phyloP scores from a whole-genome alignment of 306 rosid genomes.

The Casuarina glauca region DNA sequence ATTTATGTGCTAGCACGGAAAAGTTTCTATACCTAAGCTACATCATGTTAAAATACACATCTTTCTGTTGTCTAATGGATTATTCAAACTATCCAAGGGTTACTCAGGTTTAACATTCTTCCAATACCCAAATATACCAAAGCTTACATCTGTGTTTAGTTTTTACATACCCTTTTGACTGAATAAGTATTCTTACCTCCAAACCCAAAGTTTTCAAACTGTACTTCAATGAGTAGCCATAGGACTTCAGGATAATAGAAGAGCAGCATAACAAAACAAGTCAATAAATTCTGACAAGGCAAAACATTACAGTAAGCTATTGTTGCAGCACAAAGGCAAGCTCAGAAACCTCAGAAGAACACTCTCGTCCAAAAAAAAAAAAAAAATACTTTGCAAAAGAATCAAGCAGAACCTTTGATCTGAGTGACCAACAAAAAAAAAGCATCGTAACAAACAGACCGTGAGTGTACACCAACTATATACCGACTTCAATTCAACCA shows the following conservation, averaged over 20 bases:
- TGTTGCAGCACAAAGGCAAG: constrained; percentile 22
- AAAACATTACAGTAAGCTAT: constrained; percentile 18
- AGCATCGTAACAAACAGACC: constrained; percentile 30
- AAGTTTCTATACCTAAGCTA: no score
- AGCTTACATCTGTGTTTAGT: no score
- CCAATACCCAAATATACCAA: no score
- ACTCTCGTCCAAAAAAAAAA: constrained; percentile 37
- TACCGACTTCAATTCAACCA: constrained; percentile 42
- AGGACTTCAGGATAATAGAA: not conserved
- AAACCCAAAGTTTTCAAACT: not conserved
- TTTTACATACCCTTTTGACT: no score
- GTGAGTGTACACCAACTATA: constrained; percentile 30
- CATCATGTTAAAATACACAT: no score
- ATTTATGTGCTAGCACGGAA: no score
- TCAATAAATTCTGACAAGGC: constrained; percentile 1
- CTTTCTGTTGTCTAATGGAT: no score
- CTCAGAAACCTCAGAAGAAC: constrained; percentile 24
- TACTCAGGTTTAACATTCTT: no score
- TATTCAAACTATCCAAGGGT: no score
- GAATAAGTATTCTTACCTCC: not conserved
- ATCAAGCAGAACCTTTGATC: constrained; percentile 28
- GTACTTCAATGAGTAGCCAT: not conserved
- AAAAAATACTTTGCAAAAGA: constrained; percentile 33
- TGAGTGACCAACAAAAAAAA: constrained; percentile 32
- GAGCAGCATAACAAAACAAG: not conserved